Evolutionary conservation across 2,329 filamentous ascomycete species (phyloP).

Genomic region (Fusarium domesticum): DNA sequence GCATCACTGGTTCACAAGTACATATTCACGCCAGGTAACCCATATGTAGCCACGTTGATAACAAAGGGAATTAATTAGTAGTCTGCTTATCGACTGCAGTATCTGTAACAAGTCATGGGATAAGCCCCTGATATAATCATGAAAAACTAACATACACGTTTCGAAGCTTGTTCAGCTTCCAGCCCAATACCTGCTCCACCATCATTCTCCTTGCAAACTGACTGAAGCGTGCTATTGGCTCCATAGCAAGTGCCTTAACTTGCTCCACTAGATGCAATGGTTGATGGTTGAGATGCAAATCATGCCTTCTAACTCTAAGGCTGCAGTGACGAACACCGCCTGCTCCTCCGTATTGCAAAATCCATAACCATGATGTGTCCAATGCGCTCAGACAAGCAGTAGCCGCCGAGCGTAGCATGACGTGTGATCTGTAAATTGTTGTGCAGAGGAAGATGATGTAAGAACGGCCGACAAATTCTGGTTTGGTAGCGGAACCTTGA

Average conservation of each 20-base stretch:
- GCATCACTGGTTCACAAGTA: too few species aligned
- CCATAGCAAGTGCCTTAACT: conserved; percentile 9
- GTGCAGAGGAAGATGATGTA: conserved; percentile 49
- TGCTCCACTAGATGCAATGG: conserved; percentile 13
- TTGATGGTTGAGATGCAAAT: conserved; percentile 27
- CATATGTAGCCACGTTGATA: conserved; percentile 1
- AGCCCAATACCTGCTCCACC: conserved; percentile 14
- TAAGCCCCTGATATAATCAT: conserved; percentile 16
- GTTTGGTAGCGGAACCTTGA: conserved; percentile 37
- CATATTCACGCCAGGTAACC: too few species aligned
- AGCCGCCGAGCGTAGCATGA: conserved; percentile 56
- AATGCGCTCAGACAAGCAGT: conserved; percentile 52
- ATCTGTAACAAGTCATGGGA: conserved; percentile 12
- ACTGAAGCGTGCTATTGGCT: conserved; percentile 20
- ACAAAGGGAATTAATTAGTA: conserved; percentile 2
- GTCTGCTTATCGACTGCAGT: not conserved
- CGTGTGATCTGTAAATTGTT: conserved; percentile 53
- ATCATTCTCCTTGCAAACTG: conserved; percentile 17
- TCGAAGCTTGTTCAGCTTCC: conserved; percentile 5
- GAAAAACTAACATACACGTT: conserved; percentile 28
- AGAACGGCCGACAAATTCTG: conserved; percentile 46
- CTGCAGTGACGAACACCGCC: conserved; percentile 30
- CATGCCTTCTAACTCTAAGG: conserved; percentile 12
- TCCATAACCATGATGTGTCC: conserved; percentile 61
- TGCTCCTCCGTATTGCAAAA: conserved; percentile 52